Conservation (phyloP, 257 asterid species). For the Prunella vulgaris region DNA sequence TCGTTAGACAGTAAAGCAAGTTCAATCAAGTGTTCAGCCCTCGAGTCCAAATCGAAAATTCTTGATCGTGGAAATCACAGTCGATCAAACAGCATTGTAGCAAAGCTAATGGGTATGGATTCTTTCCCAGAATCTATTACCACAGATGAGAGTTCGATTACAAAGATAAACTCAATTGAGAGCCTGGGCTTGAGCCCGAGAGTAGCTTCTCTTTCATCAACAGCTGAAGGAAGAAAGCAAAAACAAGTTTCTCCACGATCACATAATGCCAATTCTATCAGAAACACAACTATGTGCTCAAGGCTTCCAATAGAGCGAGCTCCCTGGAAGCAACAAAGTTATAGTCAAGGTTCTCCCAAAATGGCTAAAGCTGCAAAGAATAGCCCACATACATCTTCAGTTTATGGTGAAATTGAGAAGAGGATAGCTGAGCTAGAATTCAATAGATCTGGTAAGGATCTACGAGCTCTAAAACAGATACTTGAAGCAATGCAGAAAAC, state of each 20-base stretch:
- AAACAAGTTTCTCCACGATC: constrained; percentile 28
- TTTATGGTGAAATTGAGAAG: constrained; percentile 76
- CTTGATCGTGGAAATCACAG: constrained; percentile 40
- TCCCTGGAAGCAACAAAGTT: constrained; percentile 56
- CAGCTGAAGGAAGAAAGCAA: constrained; percentile 30
- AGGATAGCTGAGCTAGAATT: constrained; percentile 69
- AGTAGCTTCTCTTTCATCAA: constrained; percentile 19
- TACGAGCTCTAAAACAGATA: constrained; percentile 87
- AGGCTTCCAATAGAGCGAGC: constrained; percentile 65
- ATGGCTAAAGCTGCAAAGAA: constrained; percentile 27
- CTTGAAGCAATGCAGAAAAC: constrained; percentile 82
- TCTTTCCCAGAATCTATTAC: constrained; percentile 36
- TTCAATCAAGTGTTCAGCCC: constrained; percentile 37
- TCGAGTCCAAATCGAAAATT: constrained; percentile 29
- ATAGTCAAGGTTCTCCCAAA: constrained; percentile 29
- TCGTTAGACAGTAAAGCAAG: constrained; percentile 74
- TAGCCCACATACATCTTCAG: constrained; percentile 40
- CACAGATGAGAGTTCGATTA: constrained; percentile 27
- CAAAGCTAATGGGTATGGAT: constrained; percentile 92
- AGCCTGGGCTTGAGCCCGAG: constrained; percentile 7
- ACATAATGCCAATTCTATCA: constrained; percentile 25
- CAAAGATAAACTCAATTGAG: not conserved
- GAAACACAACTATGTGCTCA: constrained; percentile 21
- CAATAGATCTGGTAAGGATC: constrained; percentile 69
- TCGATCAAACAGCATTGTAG: constrained; percentile 57